A percentile compares a stretch with the other conserved stretches of the same genome.
These are phyloP conservation scores for Durio zibethinus DNA, from an alignment of 345 rosid species.

Conservation along the genomic window DNA sequence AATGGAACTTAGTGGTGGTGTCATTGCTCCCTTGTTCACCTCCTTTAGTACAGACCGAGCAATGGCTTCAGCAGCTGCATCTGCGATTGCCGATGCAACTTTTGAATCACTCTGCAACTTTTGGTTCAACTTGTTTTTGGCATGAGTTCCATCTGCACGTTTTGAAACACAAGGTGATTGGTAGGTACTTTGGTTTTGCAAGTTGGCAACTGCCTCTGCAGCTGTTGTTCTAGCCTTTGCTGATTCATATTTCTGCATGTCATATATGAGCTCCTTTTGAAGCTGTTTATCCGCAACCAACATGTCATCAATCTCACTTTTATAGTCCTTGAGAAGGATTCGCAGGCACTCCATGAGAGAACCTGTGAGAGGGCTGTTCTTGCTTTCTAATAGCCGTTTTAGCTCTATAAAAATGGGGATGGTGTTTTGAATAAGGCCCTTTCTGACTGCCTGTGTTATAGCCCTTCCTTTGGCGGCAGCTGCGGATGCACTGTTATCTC, in stretches of 20 bases:
- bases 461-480: slow-evolving; percentile 77
- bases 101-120: slow-evolving; percentile 31
- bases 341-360: slow-evolving; percentile 93
- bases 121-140: slow-evolving; percentile 8
- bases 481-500: slow-evolving; percentile 37
- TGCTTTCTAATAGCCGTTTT: slow-evolving; percentile 82
- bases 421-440: slow-evolving; percentile 86
- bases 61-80: slow-evolving; percentile 55
- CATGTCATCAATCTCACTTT: slow-evolving; percentile 89
- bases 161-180: slow-evolving; percentile 25
- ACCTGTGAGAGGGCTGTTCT: slow-evolving; percentile 86
- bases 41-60: slow-evolving; percentile 73
- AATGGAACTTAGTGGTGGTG: slow-evolving; percentile 72
- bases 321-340: slow-evolving; percentile 84
- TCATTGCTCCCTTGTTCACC: slow-evolving; percentile 51
- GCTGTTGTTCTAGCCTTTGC: slow-evolving; percentile 59
- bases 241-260: slow-evolving; percentile 83
- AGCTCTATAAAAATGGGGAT: slow-evolving; percentile 95
- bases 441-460: slow-evolving; percentile 83
- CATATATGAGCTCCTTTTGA: slow-evolving; percentile 87
- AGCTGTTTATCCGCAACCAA: slow-evolving; percentile 90
- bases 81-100: slow-evolving; percentile 65
- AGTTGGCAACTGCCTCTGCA: slow-evolving; percentile 42
- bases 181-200: slow-evolving; percentile 29
- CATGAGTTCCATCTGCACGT: slow-evolving; percentile 5